A percentile compares a stretch with the other conserved stretches of the same genome.
Evolutionary conservation across 176 grass and related monocot species (phyloP).

Genomic region (Dendrocalamus sinicus): DNA sequence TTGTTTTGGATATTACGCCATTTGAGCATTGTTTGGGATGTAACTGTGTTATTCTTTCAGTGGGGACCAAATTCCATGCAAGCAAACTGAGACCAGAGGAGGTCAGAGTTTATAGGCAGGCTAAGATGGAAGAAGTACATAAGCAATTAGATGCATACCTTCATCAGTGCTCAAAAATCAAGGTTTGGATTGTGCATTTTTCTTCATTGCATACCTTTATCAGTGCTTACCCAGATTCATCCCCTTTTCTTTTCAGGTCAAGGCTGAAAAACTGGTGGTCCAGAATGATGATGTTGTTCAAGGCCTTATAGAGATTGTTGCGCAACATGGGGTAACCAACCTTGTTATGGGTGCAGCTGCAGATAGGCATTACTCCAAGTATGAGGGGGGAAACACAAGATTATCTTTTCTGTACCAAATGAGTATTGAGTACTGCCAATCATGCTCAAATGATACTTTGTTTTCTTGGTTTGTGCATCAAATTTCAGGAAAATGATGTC

Average conservation of each 20-base stretch:
- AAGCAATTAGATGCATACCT: background rate
- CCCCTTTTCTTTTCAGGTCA: background rate
- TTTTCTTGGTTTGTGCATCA: too few relatives aligned
- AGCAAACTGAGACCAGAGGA: background rate
- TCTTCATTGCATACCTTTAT: background rate
- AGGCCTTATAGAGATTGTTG: background rate
- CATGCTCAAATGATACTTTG: too few relatives aligned
- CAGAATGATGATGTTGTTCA: background rate
- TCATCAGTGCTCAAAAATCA: background rate
- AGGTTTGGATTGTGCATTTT: background rate
- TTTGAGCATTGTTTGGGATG: background rate
- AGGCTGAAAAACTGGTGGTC: background rate
- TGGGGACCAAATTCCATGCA: conserved; percentile 7
- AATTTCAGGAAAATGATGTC: background rate
- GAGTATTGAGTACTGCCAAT: background rate
- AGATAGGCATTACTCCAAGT: background rate
- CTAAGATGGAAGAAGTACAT: background rate
- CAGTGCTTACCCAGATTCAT: background rate
- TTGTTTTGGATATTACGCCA: too few relatives aligned
- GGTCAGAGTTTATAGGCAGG: background rate
- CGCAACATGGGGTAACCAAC: background rate
- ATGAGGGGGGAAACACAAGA: background rate
- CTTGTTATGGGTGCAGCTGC: background rate
- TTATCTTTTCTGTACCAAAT: background rate
- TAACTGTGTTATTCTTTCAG: background rate